Evolutionary conservation across 2,329 filamentous ascomycete species (phyloP), one percentile per base, ranked within the genome.

Genomic region (Samsoniella hepiali): DNA sequence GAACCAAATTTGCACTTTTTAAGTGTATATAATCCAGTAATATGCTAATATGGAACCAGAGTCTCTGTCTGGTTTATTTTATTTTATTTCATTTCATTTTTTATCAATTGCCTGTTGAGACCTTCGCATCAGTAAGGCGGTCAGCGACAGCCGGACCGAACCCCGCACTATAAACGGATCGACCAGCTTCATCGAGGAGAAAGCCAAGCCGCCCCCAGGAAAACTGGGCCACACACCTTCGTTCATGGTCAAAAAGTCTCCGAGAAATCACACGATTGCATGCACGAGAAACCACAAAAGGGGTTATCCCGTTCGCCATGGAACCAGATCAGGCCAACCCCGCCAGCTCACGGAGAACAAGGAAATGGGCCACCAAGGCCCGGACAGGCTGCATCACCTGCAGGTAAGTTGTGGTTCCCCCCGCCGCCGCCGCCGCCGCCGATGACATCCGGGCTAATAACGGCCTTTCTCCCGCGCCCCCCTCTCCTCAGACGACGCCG

Each of bases 371-470:
- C 29, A 53, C 67, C 47, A 68, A 66, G 50, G 63, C 67, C 34
- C 66, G 65, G 59, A 67, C 67, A 9, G 67, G 67, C n/a, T 67
- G 66, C 56, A 53, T 63, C 36, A 68, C 67, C 40, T 68, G 67
- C 65, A 65, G 66, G 67, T 68, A 50, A 50, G 57, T 34, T 38
- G 34, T 6, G 51, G n/a, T 22, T 3, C 17, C 31, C 31, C 22
- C 40, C n/a, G n/a, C 13, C 17, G 17, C 22, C n/a, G 17, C 31
- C 29, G 17, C 13, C 22, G 10, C 27, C 13, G 10, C 22, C 9
- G 10, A 34, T 34, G 15, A 17, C 17, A 34, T 45, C 5, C 40
- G 42, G n/a, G 42, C 42, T 45, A 45, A 22, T 22, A 22, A 50
- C 27, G 11, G 27, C 10, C 3, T 47, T 29, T 13, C 22, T 5